Evolutionary conservation across 345 rosid genomes (phyloP).

Genomic region (Eucalyptus fibrosa): DNA sequence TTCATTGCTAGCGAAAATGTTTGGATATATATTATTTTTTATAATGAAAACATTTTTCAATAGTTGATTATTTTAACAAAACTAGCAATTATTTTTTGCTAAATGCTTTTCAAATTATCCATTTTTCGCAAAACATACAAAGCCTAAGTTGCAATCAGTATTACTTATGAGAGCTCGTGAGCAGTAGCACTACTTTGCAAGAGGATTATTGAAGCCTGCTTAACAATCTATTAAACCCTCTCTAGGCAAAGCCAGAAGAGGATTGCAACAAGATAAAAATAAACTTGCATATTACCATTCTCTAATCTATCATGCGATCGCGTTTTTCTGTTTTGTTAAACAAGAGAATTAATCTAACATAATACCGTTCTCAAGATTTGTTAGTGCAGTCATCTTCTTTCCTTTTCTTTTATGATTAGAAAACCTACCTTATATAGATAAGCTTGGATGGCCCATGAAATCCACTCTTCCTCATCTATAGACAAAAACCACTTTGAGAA

Average conservation of each 20-base stretch:
- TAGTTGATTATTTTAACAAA: background rate
- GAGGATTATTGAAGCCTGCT: background rate
- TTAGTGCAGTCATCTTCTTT: background rate
- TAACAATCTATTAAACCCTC: background rate
- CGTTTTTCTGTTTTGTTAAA: background rate
- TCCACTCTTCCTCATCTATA: background rate
- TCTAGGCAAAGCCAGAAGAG: background rate
- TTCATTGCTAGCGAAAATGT: accelerated
- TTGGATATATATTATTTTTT: background rate
- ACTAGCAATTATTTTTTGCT: background rate
- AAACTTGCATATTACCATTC: background rate
- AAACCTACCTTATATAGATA: background rate
- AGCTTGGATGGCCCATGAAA: background rate
- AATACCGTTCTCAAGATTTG: background rate
- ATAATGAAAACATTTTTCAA: background rate
- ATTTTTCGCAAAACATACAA: background rate
- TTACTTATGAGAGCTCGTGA: background rate
- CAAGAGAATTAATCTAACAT: background rate
- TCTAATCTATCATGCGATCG: background rate
- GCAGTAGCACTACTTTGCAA: background rate
- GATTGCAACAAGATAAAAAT: background rate
- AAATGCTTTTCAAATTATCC: background rate
- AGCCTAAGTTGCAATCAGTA: background rate
- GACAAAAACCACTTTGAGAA: background rate
- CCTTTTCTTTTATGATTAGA: background rate